phyloP scores from a whole-genome alignment of 306 rosid species.

The Castanospermum australe region DNA sequence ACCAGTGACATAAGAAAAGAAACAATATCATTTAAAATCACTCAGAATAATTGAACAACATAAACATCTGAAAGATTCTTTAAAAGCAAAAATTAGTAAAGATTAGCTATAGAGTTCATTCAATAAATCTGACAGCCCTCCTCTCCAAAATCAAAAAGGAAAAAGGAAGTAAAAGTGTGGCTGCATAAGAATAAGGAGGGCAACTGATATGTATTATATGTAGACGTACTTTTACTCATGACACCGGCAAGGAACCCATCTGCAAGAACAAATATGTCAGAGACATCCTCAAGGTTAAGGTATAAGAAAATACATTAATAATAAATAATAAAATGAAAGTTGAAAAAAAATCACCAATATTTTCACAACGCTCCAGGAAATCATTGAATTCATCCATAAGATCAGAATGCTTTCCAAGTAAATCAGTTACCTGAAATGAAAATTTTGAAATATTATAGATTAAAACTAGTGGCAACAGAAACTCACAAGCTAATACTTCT shows the following conservation, averaged over 20 bases:
- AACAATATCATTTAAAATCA: slow-evolving; percentile 5
- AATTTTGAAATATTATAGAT: slow-evolving; percentile 25
- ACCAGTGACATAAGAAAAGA: background rate
- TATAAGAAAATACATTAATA: slow-evolving; percentile 24
- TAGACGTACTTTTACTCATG: slow-evolving; percentile 81
- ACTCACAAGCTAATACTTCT: background rate
- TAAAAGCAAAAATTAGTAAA: background rate
- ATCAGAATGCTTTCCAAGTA: slow-evolving; percentile 88
- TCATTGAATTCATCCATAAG: slow-evolving; percentile 92
- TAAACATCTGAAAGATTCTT: slow-evolving; percentile 14
- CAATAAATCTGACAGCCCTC: slow-evolving; percentile 14
- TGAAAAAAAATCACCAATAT: slow-evolving; percentile 60
- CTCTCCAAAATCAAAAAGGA: background rate
- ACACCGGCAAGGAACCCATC: slow-evolving; percentile 96
- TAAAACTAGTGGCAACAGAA: background rate
- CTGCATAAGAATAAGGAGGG: background rate
- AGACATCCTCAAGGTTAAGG: slow-evolving; percentile 26
- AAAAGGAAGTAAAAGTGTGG: background rate
- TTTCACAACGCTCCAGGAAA: slow-evolving; percentile 86
- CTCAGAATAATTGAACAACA: slow-evolving; percentile 1
- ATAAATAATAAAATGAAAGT: background rate
- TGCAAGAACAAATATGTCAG: slow-evolving; percentile 58
- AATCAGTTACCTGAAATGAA: slow-evolving; percentile 73
- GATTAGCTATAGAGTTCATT: background rate
- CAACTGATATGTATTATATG: background rate